Evolutionary conservation across 768 basidiomycete genomes (phyloP), one percentile per base, ranked within the genome.

Genomic region (Calocera cornea): DNA sequence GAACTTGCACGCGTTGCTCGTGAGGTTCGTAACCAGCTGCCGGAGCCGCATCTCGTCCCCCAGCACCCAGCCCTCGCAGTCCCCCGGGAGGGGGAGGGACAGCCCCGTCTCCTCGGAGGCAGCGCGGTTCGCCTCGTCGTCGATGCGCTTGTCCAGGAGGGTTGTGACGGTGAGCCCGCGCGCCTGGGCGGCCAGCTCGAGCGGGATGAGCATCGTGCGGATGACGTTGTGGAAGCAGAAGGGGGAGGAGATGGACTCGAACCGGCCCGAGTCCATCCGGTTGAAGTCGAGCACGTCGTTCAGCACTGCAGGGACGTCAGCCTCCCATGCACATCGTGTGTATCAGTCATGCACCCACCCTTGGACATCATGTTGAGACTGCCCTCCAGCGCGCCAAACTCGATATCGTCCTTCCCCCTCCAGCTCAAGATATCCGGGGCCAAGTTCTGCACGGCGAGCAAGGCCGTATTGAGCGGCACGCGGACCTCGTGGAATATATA

Each of bases 401-500:
- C 81, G 68, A 82, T 77, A 29, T 74, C 73, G 68, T 79, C 75
- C 66, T 79, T 60, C 54, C 54, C 78, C 36, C 75, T 68, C 44
- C 74, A 73, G 69, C 81, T 79, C 1, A 77, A 76, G 60, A 77
- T 72, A 17, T 77, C 74, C 1, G 78, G 78, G 66, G 80, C 76
- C 64, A 83, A 71, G 64, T 82, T 81, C 69, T 82, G 81, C 11
- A 82, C 76, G 1, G 81, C 80, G 17, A 82, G 73, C 40, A 74
- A 69, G 5, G 79, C 79, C 1, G 78, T 79, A 68, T 80, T 80
- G 70, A 80, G 76, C 16, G 79, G 79, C 11, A 80, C 78, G 47
- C 79, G 72, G 33, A 79, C 79, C 67, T 79, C 78, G 69, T 78
- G 77, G 68, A 78, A 77, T 69, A 78, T 76, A 70, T 78, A 78